These are phyloP conservation scores for Cryomyces antarcticus DNA, from an alignment of 495 filamentous ascomycete genomes.

Conservation along the genomic window DNA sequence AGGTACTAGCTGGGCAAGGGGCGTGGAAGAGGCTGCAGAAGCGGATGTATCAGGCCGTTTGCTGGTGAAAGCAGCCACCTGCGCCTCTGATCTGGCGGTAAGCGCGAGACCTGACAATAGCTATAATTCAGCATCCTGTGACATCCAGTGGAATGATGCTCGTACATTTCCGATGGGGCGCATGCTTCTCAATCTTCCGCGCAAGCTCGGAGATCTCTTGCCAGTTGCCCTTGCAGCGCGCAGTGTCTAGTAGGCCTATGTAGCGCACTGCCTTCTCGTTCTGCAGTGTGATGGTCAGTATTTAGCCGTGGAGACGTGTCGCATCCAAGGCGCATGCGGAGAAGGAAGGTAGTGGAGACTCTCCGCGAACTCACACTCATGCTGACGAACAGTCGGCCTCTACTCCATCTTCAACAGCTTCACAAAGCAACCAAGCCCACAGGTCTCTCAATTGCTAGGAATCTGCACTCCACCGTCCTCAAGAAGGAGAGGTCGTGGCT, in stretches of 20 bases:
- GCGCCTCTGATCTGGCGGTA: constrained; percentile 50
- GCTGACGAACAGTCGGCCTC: too few species aligned
- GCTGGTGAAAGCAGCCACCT: constrained; percentile 30
- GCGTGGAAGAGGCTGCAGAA: constrained; percentile 22
- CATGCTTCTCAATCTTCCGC: constrained; percentile 84
- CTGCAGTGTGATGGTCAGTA: background rate
- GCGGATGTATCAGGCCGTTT: constrained; percentile 20
- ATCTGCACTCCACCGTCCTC: too few species aligned
- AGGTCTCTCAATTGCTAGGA: too few species aligned
- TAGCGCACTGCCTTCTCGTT: constrained; percentile 61
- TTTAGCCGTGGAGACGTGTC: too few species aligned
- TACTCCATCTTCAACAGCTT: too few species aligned
- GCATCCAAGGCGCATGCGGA: too few species aligned
- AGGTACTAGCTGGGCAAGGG: constrained; percentile 40
- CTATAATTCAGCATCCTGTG: background rate
- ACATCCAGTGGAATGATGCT: constrained; percentile 6
- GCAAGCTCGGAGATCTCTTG: constrained; percentile 72
- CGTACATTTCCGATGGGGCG: constrained; percentile 67
- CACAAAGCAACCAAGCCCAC: too few species aligned
- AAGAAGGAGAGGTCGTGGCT: too few species aligned
- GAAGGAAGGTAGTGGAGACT: too few species aligned
- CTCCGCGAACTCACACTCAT: too few species aligned
- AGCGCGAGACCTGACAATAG: constrained; percentile 42
- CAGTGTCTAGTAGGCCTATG: constrained; percentile 58
- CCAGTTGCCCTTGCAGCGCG: constrained; percentile 78